phyloP scores from a whole-genome alignment of 2,329 filamentous ascomycete genomes.

The Penicillium sp. region DNA sequence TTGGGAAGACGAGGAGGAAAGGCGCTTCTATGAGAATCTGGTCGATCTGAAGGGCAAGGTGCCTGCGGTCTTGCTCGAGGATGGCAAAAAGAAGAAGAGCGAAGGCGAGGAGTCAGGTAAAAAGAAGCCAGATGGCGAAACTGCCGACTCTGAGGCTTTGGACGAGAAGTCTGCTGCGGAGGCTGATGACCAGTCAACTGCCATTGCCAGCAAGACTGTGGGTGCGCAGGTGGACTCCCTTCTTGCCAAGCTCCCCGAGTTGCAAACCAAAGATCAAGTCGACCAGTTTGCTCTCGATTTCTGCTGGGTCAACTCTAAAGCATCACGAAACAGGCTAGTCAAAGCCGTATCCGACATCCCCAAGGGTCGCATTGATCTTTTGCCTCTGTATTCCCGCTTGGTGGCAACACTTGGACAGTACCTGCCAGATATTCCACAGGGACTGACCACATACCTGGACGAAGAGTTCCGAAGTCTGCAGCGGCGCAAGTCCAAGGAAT shows the following conservation, averaged over 20 bases:
- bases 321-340: slow-evolving; percentile 88
- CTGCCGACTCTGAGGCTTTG: slow-evolving; percentile 40
- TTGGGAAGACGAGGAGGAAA: slow-evolving; percentile 98
- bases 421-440: slow-evolving; percentile 90
- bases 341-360: slow-evolving; percentile 93
- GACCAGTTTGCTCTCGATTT: slow-evolving; percentile 95
- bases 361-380: slow-evolving; percentile 85
- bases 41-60: slow-evolving; percentile 95
- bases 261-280: slow-evolving; percentile 86
- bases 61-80: slow-evolving; percentile 87
- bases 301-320: slow-evolving; percentile 97
- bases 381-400: slow-evolving; percentile 88
- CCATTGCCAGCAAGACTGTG: slow-evolving; percentile 96
- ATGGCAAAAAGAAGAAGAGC: slow-evolving; percentile 87
- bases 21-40: slow-evolving; percentile 95
- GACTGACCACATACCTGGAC: slow-evolving; percentile 86
- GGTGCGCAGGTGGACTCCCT: slow-evolving; percentile 94
- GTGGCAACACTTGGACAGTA: slow-evolving; percentile 92
- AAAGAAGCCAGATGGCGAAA: slow-evolving; percentile 63
- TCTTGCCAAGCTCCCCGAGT: slow-evolving; percentile 80
- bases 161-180: slow-evolving; percentile 54
- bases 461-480: slow-evolving; percentile 96
- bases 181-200: slow-evolving; percentile 80
- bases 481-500: slow-evolving; percentile 95
- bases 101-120: slow-evolving; percentile 80